Percentiles rank a stretch among this genome's conserved stretches.
Evolutionary conservation across 2,329 filamentous ascomycete species (phyloP).

Genomic region (Cytospora schulzeri): DNA sequence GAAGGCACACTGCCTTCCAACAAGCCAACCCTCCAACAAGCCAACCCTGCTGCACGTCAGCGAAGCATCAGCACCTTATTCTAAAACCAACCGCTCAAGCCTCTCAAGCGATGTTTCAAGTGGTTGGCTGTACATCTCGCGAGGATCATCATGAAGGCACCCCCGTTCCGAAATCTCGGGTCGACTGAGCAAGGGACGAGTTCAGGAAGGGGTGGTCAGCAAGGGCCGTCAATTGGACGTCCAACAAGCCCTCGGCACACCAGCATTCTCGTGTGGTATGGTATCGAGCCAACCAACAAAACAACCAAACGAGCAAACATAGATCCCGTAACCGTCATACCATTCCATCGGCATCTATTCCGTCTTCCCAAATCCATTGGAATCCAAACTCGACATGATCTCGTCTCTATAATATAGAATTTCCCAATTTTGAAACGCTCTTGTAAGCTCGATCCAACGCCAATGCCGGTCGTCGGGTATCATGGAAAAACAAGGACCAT

Average conservation of each 20-base stretch:
- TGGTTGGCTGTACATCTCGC: slow-evolving; percentile 5
- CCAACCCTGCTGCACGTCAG: slow-evolving; percentile 18
- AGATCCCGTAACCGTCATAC: neutral
- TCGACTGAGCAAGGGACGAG: neutral
- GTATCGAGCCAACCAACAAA: neutral
- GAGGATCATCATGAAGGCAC: neutral
- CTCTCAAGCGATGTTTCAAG: neutral
- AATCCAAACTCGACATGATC: neutral
- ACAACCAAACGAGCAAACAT: neutral
- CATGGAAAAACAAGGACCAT: slow-evolving; percentile 6
- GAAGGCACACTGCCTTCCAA: neutral
- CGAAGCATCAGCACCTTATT: slow-evolving; percentile 5
- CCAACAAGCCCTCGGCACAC: neutral
- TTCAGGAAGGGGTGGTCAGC: slow-evolving; percentile 11
- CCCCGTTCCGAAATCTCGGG: slow-evolving; percentile 4
- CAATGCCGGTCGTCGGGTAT: slow-evolving; percentile 6
- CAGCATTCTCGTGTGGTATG: slow-evolving; percentile 2
- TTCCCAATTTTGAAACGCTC: neutral
- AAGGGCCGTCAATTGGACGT: neutral
- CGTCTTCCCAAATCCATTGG: neutral
- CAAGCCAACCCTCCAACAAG: neutral
- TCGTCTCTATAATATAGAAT: neutral
- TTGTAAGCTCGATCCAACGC: slow-evolving; percentile 5
- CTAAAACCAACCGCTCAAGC: neutral
- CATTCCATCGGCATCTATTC: neutral